These are phyloP conservation scores for Dactylellina sp. DNA, from an alignment of 2,329 filamentous ascomycete species.

Conservation along the genomic window DNA sequence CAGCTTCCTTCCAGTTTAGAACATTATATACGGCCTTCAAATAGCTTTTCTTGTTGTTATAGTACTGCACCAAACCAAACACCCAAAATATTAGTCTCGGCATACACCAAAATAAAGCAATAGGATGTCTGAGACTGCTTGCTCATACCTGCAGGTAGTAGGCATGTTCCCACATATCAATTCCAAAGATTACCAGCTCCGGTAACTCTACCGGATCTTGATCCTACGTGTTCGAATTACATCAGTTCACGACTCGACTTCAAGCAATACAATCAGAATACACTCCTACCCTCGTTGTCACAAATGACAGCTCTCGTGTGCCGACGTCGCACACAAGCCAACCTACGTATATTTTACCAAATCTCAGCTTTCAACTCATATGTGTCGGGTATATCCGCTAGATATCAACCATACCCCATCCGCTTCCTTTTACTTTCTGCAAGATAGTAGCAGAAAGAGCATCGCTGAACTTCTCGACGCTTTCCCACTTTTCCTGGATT, in stretches of 20 bases:
- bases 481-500: slow-evolving; percentile 75
- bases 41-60: slow-evolving; percentile 80
- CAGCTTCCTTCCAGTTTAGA: slow-evolving; percentile 80
- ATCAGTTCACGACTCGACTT: background rate
- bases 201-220: slow-evolving; percentile 79
- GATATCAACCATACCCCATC: slow-evolving; percentile 70
- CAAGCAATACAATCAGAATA: background rate
- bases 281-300: slow-evolving; percentile 73
- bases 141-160: slow-evolving; percentile 75
- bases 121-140: background rate
- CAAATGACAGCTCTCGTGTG: slow-evolving; percentile 74
- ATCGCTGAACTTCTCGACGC: slow-evolving; percentile 73
- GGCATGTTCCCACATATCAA: slow-evolving; percentile 92
- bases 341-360: slow-evolving; percentile 61
- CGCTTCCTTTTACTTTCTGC: slow-evolving; percentile 81
- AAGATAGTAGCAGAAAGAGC: slow-evolving; percentile 73
- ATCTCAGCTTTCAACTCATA: background rate
- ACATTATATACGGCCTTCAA: slow-evolving; percentile 81
- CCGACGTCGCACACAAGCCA: slow-evolving; percentile 77
- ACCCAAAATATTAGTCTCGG: background rate
- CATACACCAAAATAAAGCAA: background rate
- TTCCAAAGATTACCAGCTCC: slow-evolving; percentile 77
- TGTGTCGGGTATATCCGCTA: background rate
- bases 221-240: slow-evolving; percentile 66
- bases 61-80: slow-evolving; percentile 72